Percentiles rank a stretch among this genome's conserved stretches.
Conservation (phyloP, 2,329 filamentous ascomycete genomes). For the Akanthomyces dipterigenus region DNA sequence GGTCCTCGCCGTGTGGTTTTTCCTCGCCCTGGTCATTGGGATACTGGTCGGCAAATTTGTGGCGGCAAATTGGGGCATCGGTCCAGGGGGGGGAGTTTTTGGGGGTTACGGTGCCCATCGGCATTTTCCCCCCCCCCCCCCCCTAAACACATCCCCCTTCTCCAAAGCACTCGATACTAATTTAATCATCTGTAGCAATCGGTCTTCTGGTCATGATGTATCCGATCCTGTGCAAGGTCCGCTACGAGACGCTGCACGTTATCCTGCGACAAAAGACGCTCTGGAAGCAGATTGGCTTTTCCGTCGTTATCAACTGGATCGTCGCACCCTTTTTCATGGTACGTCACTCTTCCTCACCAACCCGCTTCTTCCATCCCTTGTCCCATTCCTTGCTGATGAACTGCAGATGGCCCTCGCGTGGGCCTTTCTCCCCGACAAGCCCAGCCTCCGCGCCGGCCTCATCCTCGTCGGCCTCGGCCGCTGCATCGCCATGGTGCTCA, state of each 20-base stretch:
- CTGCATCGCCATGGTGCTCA: conserved; percentile 55
- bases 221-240: conserved; percentile 72
- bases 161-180: neutral
- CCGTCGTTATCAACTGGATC: conserved; percentile 67
- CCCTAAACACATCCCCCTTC: too few relatives aligned
- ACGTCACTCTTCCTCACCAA: neutral
- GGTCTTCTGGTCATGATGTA: conserved; percentile 81
- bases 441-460: conserved; percentile 36
- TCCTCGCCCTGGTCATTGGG: conserved; percentile 66
- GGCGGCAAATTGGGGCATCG: conserved; percentile 45
- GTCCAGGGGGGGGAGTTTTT: conserved; percentile 61
- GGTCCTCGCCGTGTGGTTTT: conserved; percentile 59
- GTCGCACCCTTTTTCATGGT: conserved; percentile 70
- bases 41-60: conserved; percentile 66
- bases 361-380: neutral
- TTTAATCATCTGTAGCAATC: conserved; percentile 41
- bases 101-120: conserved; percentile 52
- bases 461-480: conserved; percentile 13
- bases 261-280: conserved; percentile 50
- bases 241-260: conserved; percentile 61
- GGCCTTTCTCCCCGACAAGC: conserved; percentile 49
- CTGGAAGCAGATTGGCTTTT: conserved; percentile 66
- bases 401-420: conserved; percentile 50
- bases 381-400: neutral
- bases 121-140: conserved; percentile 29